Evolutionary conservation across 2,329 filamentous ascomycete genomes (phyloP), one percentile per base, ranked within the genome.

Genomic region (Ophioceras dolichostomum): DNA sequence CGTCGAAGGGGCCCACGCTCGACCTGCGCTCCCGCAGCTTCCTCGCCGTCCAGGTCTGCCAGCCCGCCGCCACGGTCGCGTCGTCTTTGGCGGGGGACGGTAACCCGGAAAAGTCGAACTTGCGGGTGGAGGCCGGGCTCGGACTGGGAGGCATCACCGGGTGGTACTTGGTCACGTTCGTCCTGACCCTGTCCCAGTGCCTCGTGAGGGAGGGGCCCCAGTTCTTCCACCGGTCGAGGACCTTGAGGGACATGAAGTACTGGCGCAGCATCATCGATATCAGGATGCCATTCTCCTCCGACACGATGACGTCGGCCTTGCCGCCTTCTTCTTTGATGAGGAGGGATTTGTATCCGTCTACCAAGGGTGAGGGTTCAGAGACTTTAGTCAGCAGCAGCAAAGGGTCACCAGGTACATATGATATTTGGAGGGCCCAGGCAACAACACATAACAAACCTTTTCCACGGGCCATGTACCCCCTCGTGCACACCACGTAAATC

Each of bases 401-500:
- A n/a, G n/a, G n/a, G n/a, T n/a, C n/a, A n/a, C n/a, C n/a, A n/a
- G n/a, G n/a, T n/a, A n/a, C n/a, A n/a, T n/a, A n/a, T n/a, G n/a
- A n/a, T n/a, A n/a, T n/a, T n/a, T n/a, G n/a, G n/a, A n/a, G n/a
- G n/a, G n/a, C n/a, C n/a, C n/a, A n/a, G n/a, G n/a, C n/a, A n/a
- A n/a, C n/a, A n/a, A n/a, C n/a, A n/a, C n/a, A n/a, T 6, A 2
- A 41, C 49, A 38, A 41, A 67, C 65, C 64, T 56, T 89, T 91
- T 16, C 87, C 87, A 26, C 84, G 73, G 4, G 73, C 80, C 86
- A 94, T 94, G 53, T 94, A 95, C 0, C 84, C 86, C 39, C 87
- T 65, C 0, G 87, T 95, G 8, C 79, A 81, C 3, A 94, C 64
- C 1, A 70, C 68, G 50, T 94, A 94, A 27, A 74, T 64, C 41